Evolutionary conservation across 805 yeast genomes (phyloP).

Genomic region (Teunomyces barrocoloradensis): DNA sequence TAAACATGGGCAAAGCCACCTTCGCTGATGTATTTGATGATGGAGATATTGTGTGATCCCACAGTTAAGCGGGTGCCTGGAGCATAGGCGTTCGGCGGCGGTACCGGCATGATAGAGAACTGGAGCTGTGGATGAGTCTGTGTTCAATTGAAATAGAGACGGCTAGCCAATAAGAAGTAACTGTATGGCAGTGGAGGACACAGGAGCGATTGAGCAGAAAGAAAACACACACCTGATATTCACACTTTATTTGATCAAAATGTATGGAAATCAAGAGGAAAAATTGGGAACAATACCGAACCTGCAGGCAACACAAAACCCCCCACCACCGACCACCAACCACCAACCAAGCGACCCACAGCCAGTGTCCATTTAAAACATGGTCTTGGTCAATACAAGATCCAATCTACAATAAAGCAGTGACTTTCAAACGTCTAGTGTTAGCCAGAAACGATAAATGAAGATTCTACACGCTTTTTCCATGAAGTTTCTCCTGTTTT

Average conservation of each 20-base stretch:
- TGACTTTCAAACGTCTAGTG: too few relatives aligned
- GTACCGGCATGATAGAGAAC: constrained; percentile 27
- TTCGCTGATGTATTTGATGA: constrained; percentile 71
- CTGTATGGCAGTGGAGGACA: too few relatives aligned
- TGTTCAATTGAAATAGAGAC: neutral
- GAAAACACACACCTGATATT: too few relatives aligned
- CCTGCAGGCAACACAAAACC: neutral
- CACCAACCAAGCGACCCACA: too few relatives aligned
- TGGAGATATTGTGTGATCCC: constrained; percentile 73
- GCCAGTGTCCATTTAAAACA: too few relatives aligned
- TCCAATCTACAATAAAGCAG: too few relatives aligned
- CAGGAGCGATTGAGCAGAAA: too few relatives aligned
- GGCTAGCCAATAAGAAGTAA: neutral
- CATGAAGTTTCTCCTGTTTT: too few relatives aligned
- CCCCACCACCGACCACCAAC: too few relatives aligned
- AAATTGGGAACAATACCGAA: constrained; percentile 1
- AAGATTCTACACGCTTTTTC: too few relatives aligned
- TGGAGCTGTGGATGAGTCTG: neutral
- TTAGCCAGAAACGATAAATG: too few relatives aligned
- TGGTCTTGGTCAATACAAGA: too few relatives aligned
- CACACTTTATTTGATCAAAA: neutral
- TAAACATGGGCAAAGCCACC: constrained; percentile 98
- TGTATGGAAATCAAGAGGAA: neutral
- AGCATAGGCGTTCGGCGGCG: constrained; percentile 60
- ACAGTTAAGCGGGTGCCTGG: constrained; percentile 81